phyloP scores from a whole-genome alignment of 2,329 filamentous ascomycete species.

The Fusarium incarnatum region DNA sequence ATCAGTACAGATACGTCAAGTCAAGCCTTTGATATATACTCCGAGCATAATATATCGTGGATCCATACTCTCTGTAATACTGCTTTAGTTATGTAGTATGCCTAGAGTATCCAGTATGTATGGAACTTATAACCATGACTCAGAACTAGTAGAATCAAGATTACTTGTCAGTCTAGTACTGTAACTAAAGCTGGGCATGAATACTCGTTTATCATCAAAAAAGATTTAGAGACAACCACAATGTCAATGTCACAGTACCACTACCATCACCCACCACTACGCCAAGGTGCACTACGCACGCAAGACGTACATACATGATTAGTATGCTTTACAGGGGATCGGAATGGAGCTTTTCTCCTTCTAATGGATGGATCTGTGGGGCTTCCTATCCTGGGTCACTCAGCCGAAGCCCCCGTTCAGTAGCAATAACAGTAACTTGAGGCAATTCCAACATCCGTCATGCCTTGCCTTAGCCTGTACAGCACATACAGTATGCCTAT shows the following conservation, averaged over 20 bases:
- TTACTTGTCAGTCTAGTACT: background rate
- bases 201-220: constrained; percentile 17
- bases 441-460: constrained; percentile 42
- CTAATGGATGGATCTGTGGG: constrained; percentile 32
- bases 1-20: background rate
- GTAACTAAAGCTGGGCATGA: background rate
- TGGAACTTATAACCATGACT: background rate
- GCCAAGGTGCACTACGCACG: constrained; percentile 12
- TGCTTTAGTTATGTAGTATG: background rate
- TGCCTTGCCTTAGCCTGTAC: constrained; percentile 6
- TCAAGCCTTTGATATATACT: background rate
- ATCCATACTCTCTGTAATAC: background rate
- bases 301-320: constrained; percentile 39
- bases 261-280: background rate
- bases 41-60: background rate
- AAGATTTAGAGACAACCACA: background rate
- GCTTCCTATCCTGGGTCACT: constrained; percentile 40
- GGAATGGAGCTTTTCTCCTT: background rate
- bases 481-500: background rate
- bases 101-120: background rate
- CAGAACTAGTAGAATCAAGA: background rate
- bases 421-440: constrained; percentile 26
- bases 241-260: background rate
- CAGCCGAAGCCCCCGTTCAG: constrained; percentile 41
- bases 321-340: constrained; percentile 33